A percentile compares a stretch with the other conserved stretches of the same genome.
Conservation (phyloP, 495 filamentous ascomycete species). For the Podospora conica region DNA sequence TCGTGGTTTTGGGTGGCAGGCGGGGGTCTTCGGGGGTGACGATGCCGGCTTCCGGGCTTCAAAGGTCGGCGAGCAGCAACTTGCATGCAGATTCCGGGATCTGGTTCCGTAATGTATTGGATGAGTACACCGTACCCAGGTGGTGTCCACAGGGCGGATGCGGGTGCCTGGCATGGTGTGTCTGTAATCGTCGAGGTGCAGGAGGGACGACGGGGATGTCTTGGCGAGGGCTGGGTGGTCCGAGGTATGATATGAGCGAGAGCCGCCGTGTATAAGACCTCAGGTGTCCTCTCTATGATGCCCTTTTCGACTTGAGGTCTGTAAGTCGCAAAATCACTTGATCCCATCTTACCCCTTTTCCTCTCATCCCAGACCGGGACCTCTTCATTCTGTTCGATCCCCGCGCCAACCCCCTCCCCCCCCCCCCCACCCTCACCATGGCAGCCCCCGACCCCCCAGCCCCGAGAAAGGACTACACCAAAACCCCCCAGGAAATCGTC, state of each 20-base stretch:
- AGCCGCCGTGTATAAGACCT: background rate
- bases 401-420: too few species aligned
- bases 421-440: background rate
- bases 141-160: background rate
- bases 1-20: background rate
- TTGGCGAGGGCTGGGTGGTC: background rate
- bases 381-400: background rate
- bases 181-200: background rate
- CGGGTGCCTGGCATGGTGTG: background rate
- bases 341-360: too few species aligned
- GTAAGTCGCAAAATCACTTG: background rate
- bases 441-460: background rate
- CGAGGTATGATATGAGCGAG: background rate
- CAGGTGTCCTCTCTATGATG: background rate
- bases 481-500: constrained; percentile 26
- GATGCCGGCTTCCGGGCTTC: background rate
- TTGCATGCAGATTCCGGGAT: background rate
- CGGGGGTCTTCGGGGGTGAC: background rate
- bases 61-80: background rate
- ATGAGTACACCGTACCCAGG: background rate
- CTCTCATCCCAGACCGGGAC: background rate
- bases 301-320: background rate
- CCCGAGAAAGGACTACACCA: constrained; percentile 18
- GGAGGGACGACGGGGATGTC: background rate
- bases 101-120: too few species aligned